These are phyloP conservation scores for Nemania bipapillata DNA, from an alignment of 2,329 filamentous ascomycete genomes.

Conservation along the genomic window DNA sequence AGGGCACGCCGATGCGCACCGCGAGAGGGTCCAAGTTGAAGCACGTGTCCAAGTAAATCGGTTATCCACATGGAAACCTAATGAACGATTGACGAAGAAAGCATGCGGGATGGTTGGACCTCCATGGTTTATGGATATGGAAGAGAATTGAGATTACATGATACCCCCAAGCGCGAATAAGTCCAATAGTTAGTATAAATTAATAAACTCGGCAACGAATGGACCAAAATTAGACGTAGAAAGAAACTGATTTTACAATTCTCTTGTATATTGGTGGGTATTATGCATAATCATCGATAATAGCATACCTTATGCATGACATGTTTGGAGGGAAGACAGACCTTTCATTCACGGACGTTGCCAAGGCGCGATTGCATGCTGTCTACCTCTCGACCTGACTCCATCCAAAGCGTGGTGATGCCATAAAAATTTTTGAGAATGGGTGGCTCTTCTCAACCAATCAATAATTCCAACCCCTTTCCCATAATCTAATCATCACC, in stretches of 20 bases:
- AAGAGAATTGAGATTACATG: constrained; percentile 22
- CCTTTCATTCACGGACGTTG: constrained; percentile 1
- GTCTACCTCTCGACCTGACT: constrained; percentile 4
- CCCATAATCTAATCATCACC: not conserved
- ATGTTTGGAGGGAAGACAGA: not conserved
- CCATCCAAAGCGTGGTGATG: constrained; percentile 6
- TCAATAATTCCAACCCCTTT: not conserved
- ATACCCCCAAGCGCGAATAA: constrained; percentile 34
- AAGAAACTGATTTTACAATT: not conserved
- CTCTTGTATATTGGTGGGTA: constrained; percentile 9
- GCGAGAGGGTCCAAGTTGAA: constrained; percentile 53
- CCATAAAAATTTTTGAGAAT: not conserved
- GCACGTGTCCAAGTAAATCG: constrained; percentile 49
- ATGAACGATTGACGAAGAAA: not conserved
- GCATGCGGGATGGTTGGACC: not conserved
- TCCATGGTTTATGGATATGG: not conserved
- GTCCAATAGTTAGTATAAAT: not conserved
- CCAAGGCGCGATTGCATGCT: constrained; percentile 5
- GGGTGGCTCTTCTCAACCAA: not conserved
- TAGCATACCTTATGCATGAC: not conserved
- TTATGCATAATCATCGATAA: constrained; percentile 25
- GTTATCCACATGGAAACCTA: not conserved
- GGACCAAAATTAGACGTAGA: not conserved
- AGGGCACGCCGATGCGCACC: constrained; percentile 54
- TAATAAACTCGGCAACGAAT: not conserved